phyloP scores from a whole-genome alignment of 148 eudicot species.

The Rhododendron henanense region DNA sequence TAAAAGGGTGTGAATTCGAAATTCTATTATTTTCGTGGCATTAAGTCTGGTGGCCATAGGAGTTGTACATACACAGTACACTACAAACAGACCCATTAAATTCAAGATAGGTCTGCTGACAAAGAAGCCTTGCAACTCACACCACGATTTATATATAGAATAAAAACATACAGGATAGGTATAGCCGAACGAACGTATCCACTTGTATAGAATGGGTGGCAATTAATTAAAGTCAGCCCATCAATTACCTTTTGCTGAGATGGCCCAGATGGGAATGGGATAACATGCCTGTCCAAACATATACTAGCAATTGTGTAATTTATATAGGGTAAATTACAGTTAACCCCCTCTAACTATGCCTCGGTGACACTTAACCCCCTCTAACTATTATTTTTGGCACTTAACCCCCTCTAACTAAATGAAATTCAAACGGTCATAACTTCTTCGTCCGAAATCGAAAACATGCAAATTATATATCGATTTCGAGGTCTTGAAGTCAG shows the following conservation, averaged over 20 bases:
- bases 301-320: background rate
- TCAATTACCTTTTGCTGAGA: background rate
- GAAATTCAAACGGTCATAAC: no score
- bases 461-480: no score
- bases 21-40: no score
- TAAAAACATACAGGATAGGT: no score
- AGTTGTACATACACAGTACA: background rate
- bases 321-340: no score
- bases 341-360: no score
- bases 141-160: background rate
- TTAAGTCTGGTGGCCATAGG: background rate
- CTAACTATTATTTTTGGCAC: no score
- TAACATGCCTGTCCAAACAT: background rate
- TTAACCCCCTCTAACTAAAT: no score
- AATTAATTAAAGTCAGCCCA: background rate
- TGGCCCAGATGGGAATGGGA: background rate
- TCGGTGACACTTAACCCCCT: no score
- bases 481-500: no score
- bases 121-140: conserved; percentile 7
- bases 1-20: no score
- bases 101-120: background rate
- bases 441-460: no score
- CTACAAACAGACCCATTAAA: background rate
- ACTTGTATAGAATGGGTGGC: background rate
- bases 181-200: background rate